Evolutionary conservation across 306 rosid genomes (phyloP).

Genomic region (Prunus kanzakura): DNA sequence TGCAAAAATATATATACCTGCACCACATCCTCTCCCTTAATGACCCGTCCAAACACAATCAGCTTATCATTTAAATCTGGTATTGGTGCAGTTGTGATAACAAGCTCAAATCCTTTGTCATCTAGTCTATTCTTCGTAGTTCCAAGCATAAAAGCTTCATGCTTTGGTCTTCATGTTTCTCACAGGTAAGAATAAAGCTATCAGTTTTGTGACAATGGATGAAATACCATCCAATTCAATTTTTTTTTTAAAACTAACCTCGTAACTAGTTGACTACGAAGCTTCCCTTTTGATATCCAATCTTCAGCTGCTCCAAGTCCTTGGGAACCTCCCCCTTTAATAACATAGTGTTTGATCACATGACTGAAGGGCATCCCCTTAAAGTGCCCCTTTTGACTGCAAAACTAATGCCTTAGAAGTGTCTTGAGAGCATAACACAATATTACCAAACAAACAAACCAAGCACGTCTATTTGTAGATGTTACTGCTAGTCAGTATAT

Average conservation of each 20-base stretch:
- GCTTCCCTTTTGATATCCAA: constrained; percentile 83
- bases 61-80: constrained; percentile 89
- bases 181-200: not conserved
- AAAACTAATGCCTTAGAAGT: constrained; percentile 24
- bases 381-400: constrained; percentile 87
- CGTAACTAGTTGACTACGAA: constrained; percentile 44
- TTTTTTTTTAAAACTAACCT: constrained; percentile 27
- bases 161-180: constrained; percentile 55
- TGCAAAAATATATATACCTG: constrained; percentile 53
- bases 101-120: constrained; percentile 76
- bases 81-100: constrained; percentile 95
- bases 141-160: constrained; percentile 93
- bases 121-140: constrained; percentile 70
- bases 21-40: constrained; percentile 94
- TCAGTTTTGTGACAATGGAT: not conserved
- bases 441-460: not conserved
- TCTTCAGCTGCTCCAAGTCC: constrained; percentile 69
- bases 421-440: not conserved
- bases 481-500: not conserved
- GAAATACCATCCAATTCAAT: not conserved
- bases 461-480: not conserved
- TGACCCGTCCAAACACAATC: constrained; percentile 78
- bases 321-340: constrained; percentile 79
- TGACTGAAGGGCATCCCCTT: constrained; percentile 78
- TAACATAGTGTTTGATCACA: constrained; percentile 77